Base-by-base conservation (phyloP, 805 yeast species). In the Suhomyces sp. region DNA sequence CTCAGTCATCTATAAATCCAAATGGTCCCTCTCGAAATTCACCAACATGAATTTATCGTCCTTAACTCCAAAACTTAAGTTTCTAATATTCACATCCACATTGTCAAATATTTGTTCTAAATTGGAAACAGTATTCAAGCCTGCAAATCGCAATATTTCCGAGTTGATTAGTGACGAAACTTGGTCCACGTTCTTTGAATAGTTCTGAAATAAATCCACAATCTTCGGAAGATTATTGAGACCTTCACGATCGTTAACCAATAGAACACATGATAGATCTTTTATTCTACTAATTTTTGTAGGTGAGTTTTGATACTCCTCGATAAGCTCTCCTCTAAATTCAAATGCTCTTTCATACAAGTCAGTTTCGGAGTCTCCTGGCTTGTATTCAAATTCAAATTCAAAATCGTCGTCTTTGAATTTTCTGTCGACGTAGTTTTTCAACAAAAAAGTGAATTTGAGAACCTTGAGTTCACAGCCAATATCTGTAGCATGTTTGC, bases 41-140 rank as follows among this genome's bases (percentile, higher is more conserved):
- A 65, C 49, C 46, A 68, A 48, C 43, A 57, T 47, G 43, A 63
- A 68, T 26, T 54, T 53, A 21, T 56, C 58, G 39, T 67, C 71
- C 36, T 53, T 44, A 29, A 46, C 45, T 10, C 51, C 51, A 23
- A 53, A 44, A 25, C 63, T 53, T 27, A 68, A 55, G 12, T 36
- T 38, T 12, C 38, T 49, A 31, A 68, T 56, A 43, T 65, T 65
- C 4, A 43, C 37, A 35, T 56, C 53, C 10, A 63, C 67, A 20
- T 48, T 48, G 13, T 48, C 48, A 21, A 65, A 47, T 27, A 65
- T 57, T 7, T 33, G 34, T 41, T 68, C 68, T 30, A 68, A 46
- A 20, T 54, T 56, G 2, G 70, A 63, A 15, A 35, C 44, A 8
- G 47, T 43, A 12, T 43, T 47, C 31, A 56, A 54, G 2, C 60